Evolutionary conservation across 345 rosid genomes (phyloP), one percentile per base, ranked within the genome.

Genomic region (Populus simonii): DNA sequence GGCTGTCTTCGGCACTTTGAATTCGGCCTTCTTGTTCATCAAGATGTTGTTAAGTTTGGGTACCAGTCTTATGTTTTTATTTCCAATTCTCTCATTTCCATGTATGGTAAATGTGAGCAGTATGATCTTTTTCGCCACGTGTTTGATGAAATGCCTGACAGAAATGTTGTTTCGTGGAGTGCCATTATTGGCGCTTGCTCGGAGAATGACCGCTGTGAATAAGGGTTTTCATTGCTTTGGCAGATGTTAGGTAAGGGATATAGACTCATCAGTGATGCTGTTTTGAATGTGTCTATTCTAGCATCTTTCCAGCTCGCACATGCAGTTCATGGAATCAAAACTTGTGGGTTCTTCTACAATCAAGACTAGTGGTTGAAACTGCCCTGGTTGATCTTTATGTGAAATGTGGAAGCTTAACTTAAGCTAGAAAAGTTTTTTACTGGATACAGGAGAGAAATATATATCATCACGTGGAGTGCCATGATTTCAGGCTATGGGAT

Each of bases 401-500:
- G 76, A 87, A 87, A 80, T 87, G 89, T 75, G 92, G 90, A 25
- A 80, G 84, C 76, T 79, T 86, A 45, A 22, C 20, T 41, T 83
- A 81, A 73, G 88, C 89, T 49, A 80, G 84, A 82, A 83, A 78
- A 78, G 83, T 84, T 74, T 89, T 86, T 72, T 80, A 75, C 51
- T 63, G 82, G 74, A 85, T 87, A 88, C 78, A 36, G 13, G 75
- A 61, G 12, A 84, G 73, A 77, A 88, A 84, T 74, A 33, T 86
- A 84, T 74, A 38, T 89, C 8, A 85, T 87, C 75, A 68, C 90
- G 8, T 89, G 90, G 88, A 89, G 82, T 78, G 80, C 88, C 45
- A 89, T 89, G 87, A 87, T 89, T 57, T 84, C 87, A 1, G 92
- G 92, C 13, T 84, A 84, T 33, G 89, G 89, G 41, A 84, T 27